phyloP scores from a whole-genome alignment of 2,329 filamentous ascomycete genomes.

The Xylaria sp. region DNA sequence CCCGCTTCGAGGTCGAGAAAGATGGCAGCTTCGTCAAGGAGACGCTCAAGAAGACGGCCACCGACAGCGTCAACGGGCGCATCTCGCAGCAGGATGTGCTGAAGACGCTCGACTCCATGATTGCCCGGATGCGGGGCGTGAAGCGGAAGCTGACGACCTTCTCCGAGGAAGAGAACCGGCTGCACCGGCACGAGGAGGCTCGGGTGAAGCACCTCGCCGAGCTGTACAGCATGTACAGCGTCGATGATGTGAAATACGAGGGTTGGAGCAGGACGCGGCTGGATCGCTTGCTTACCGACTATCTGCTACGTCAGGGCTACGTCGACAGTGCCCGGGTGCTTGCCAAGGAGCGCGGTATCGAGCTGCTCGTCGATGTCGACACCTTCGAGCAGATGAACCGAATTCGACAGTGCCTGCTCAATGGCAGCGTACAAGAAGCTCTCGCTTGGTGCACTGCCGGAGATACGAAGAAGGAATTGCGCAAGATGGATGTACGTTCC shows the following conservation, averaged over 20 bases:
- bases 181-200: slow-evolving; percentile 80
- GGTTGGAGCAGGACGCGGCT: slow-evolving; percentile 85
- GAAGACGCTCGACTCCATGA: slow-evolving; percentile 83
- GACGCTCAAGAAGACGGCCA: slow-evolving; percentile 71
- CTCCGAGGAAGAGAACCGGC: slow-evolving; percentile 80
- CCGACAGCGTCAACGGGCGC: slow-evolving; percentile 72
- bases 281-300: slow-evolving; percentile 90
- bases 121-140: slow-evolving; percentile 83
- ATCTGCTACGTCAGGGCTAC: slow-evolving; percentile 87
- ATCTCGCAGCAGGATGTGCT: slow-evolving; percentile 77
- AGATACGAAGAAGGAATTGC: slow-evolving; percentile 91
- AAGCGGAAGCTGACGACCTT: slow-evolving; percentile 86
- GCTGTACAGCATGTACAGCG: slow-evolving; percentile 79
- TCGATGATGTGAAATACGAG: slow-evolving; percentile 95
- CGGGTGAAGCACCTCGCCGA: slow-evolving; percentile 84
- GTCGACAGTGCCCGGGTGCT: slow-evolving; percentile 79
- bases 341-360: slow-evolving; percentile 78
- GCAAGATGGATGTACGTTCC: slow-evolving; percentile 79
- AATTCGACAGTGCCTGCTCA: slow-evolving; percentile 78
- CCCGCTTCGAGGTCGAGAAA: slow-evolving; percentile 80
- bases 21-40: slow-evolving; percentile 72
- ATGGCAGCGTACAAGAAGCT: slow-evolving; percentile 79
- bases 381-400: slow-evolving; percentile 85
- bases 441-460: slow-evolving; percentile 80
- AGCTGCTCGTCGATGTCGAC: slow-evolving; percentile 85